phyloP scores from a whole-genome alignment of 2,329 filamentous ascomycete genomes.

The Hypoxylon sp. region DNA sequence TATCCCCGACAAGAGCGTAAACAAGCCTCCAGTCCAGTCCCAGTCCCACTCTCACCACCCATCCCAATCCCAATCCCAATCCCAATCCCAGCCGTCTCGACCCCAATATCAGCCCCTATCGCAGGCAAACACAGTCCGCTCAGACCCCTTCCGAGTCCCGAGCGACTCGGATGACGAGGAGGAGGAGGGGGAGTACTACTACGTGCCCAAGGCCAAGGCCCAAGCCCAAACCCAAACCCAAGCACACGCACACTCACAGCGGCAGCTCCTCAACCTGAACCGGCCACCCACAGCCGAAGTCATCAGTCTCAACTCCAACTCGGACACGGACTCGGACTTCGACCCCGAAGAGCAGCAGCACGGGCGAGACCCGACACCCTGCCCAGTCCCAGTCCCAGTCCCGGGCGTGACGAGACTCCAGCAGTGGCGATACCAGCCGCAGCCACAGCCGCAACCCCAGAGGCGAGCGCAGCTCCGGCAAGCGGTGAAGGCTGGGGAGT shows the following conservation, averaged over 20 bases:
- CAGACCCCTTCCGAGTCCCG: not conserved
- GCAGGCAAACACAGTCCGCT: not conserved
- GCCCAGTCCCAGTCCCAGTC: conserved; percentile 9
- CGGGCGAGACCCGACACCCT: not conserved
- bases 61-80: not conserved
- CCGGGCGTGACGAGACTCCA: not conserved
- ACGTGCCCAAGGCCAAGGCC: not conserved
- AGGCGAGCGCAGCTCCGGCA: not conserved
- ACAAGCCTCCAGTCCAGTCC: not conserved
- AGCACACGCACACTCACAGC: not conserved
- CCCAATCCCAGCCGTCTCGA: not conserved
- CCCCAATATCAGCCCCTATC: not conserved
- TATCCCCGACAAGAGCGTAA: not conserved
- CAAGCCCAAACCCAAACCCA: not conserved
- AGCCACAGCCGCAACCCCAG: conserved; percentile 13
- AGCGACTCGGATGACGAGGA: not conserved
- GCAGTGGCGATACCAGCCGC: conserved; percentile 33
- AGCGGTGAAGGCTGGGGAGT: not conserved
- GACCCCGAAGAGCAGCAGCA: not conserved
- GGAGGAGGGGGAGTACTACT: conserved; percentile 10
- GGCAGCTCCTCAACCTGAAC: not conserved
- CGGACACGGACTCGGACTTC: not conserved
- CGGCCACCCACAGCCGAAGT: not conserved
- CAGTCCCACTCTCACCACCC: not conserved
- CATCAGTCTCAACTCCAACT: not conserved